Evolutionary conservation across 768 basidiomycete genomes (phyloP).

Genomic region (Tylopilus sp.): DNA sequence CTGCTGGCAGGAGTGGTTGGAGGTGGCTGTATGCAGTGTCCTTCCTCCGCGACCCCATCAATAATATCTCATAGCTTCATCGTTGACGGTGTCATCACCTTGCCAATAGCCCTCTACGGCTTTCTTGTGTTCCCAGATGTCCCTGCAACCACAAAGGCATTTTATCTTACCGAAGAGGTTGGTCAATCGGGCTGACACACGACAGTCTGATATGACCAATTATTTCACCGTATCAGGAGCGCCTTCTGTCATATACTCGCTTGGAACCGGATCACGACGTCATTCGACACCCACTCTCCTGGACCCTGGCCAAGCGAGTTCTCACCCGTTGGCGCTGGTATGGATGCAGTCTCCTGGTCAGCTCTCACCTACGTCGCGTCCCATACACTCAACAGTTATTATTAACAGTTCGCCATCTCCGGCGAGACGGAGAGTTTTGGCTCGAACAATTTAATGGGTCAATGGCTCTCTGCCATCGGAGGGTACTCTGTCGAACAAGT

Average conservation of each 20-base stretch:
- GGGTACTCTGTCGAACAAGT: constrained; percentile 63
- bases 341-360: constrained; percentile 59
- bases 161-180: constrained; percentile 60
- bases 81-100: constrained; percentile 66
- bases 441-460: constrained; percentile 71
- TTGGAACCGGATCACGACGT: constrained; percentile 41
- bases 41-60: background rate
- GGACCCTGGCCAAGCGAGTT: constrained; percentile 45
- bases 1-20: constrained; percentile 58
- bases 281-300: constrained; percentile 42
- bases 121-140: constrained; percentile 72
- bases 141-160: constrained; percentile 59
- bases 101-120: constrained; percentile 69
- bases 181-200: constrained; percentile 8
- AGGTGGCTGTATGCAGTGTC: constrained; percentile 50
- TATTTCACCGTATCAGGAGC: constrained; percentile 41
- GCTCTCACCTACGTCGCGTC: constrained; percentile 9
- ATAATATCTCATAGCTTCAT: constrained; percentile 45
- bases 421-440: constrained; percentile 69
- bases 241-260: constrained; percentile 48
- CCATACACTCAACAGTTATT: background rate
- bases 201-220: background rate
- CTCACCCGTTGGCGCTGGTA: constrained; percentile 67
- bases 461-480: constrained; percentile 61
- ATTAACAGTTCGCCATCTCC: constrained; percentile 55